Base-by-base conservation (phyloP, 768 basidiomycete species). In the Phaeotremella skinneri region DNA sequence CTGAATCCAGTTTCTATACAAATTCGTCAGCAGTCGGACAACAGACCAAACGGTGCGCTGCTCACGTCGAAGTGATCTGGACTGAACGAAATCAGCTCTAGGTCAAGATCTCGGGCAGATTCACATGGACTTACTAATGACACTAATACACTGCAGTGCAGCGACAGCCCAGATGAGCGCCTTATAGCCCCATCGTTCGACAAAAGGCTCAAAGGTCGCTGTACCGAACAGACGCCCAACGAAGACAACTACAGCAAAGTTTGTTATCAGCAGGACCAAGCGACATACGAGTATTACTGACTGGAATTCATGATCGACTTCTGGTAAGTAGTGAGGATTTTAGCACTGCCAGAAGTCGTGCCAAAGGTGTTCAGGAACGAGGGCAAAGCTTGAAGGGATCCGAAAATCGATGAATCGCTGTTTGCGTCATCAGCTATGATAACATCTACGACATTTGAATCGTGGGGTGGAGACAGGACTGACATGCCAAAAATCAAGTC, bases 401-500 rank as follows among this genome's bases (percentile, higher is more conserved):
- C 43, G 21, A 45, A 45, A 5, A 20, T 13, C 23, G 9, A 7
- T 11, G 43, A 6, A 45, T 45, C 43, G 25, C 62, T 63, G 32
- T 17, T 5, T 23, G 7, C 4, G 32, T 51, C 23, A 51, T n/a
- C 14, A n/a, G n/a, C n/a, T n/a, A 2, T 20, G 20, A 37, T 17
- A 7, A 17, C 17, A 7, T n/a, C n/a, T 37, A 7, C 7, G 17
- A 7, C 17, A 17, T 7, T 7, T 37, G 9, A 11, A 14, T 17
- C 20, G 20, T n/a, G n/a, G n/a, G n/a, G n/a, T n/a, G n/a, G n/a
- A n/a, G 39, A 4, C 14, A 37, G 4, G 3, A 52, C 51, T 50
- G 23, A 59, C 57, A 49, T 48, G 32, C 58, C 63, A 29, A 64
- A 64, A 20, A 56, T 57, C 31, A 64, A 50, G 49, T 64, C 59